Evolutionary conservation across 805 yeast species (phyloP).

Genomic region (Blastobotrys muscicola): DNA sequence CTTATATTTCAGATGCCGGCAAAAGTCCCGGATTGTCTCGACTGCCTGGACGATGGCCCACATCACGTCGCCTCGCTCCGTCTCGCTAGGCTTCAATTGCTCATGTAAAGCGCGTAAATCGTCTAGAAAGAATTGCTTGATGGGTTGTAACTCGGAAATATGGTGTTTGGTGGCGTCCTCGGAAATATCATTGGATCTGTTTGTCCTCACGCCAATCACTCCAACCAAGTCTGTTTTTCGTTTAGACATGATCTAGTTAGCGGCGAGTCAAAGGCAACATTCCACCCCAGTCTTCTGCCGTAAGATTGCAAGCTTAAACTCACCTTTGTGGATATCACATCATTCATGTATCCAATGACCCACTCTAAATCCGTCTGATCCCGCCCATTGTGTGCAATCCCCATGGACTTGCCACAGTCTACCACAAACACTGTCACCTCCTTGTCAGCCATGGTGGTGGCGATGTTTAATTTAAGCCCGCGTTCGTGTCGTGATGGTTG

Average conservation of each 20-base stretch:
- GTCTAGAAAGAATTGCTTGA: conserved; percentile 6
- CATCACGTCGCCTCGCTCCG: conserved; percentile 9
- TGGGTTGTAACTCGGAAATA: background rate
- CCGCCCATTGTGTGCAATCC: conserved; percentile 10
- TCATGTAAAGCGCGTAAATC: conserved; percentile 6
- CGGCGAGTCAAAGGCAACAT: no score
- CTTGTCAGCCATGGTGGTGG: conserved; percentile 16
- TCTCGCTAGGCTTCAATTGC: conserved; percentile 5
- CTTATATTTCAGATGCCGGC: conserved; percentile 25
- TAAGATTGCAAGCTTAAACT: background rate
- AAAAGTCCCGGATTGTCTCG: conserved; percentile 23
- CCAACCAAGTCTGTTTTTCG: conserved; percentile 24
- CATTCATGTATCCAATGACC: conserved; percentile 33
- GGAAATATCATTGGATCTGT: background rate
- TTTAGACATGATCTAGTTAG: conserved; percentile 16
- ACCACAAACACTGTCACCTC: conserved; percentile 38
- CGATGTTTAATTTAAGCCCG: no score
- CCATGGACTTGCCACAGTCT: conserved; percentile 37
- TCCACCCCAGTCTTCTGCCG: background rate
- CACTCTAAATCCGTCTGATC: conserved; percentile 13
- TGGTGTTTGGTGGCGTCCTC: background rate
- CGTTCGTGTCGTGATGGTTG: no score
- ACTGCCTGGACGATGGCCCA: conserved; percentile 28
- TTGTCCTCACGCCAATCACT: conserved; percentile 17
- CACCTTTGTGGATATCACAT: conserved; percentile 28